Evolutionary conservation across 2,329 filamentous ascomycete genomes (phyloP).

Genomic region (Sordariomycetes sp.): DNA sequence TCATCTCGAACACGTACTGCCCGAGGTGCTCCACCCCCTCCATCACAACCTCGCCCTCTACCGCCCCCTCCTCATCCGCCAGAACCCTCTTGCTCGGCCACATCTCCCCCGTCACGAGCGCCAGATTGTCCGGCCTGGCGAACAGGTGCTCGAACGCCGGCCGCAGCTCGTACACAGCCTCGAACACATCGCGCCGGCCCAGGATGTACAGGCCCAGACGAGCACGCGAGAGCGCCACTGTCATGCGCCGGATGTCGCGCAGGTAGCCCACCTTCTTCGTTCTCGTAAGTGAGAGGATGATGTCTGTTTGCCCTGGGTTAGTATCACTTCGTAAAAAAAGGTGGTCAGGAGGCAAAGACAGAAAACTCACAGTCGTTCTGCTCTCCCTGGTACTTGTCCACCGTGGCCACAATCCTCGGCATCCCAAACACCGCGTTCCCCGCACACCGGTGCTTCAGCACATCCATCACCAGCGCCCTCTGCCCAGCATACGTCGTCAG

Average conservation of each 20-base stretch:
- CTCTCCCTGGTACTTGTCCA: slow-evolving; percentile 98
- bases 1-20: slow-evolving; percentile 96
- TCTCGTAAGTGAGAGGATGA: slow-evolving; percentile 86
- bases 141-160: slow-evolving; percentile 76
- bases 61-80: slow-evolving; percentile 20
- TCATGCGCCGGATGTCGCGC: slow-evolving; percentile 84
- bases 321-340: slow-evolving; percentile 5
- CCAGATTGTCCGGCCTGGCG: slow-evolving; percentile 68
- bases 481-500: slow-evolving; percentile 92
- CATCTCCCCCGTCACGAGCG: slow-evolving; percentile 76
- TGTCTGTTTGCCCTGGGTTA: slow-evolving; percentile 41
- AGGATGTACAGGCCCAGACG: slow-evolving; percentile 87
- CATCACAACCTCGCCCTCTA: slow-evolving; percentile 60
- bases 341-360: not conserved
- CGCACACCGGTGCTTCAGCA: slow-evolving; percentile 72
- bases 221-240: slow-evolving; percentile 87
- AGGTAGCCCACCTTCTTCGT: slow-evolving; percentile 87
- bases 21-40: slow-evolving; percentile 88
- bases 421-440: slow-evolving; percentile 78
- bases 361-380: slow-evolving; percentile 85
- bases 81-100: slow-evolving; percentile 56
- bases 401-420: slow-evolving; percentile 82
- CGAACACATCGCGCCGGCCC: slow-evolving; percentile 79
- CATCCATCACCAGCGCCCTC: slow-evolving; percentile 76
- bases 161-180: slow-evolving; percentile 76